phyloP scores from a whole-genome alignment of 257 asterid species.

The Striga asiatica region DNA sequence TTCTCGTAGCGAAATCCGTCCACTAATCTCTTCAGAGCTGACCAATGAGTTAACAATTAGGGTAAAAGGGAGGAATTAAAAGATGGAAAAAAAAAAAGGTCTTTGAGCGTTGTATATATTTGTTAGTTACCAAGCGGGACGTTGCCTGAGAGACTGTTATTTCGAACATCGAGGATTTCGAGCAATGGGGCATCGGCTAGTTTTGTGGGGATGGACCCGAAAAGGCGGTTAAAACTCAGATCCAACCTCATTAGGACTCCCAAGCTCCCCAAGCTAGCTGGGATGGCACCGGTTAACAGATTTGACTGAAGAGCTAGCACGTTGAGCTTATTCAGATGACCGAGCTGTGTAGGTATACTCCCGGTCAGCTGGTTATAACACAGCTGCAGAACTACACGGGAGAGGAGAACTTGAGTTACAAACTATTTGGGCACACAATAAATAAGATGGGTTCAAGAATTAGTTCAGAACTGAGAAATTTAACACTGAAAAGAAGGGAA shows the following conservation, averaged over 20 bases:
- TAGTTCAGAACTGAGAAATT: too few relatives aligned
- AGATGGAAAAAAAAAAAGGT: neutral
- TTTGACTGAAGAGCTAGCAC: conserved; percentile 77
- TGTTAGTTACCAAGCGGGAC: conserved; percentile 69
- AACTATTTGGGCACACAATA: neutral
- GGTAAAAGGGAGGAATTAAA: neutral
- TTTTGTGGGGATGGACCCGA: conserved; percentile 77
- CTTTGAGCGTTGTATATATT: neutral
- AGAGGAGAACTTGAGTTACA: neutral
- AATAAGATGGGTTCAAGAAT: too few relatives aligned
- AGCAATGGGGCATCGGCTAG: conserved; percentile 80
- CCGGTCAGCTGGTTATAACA: conserved; percentile 75
- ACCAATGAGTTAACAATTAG: too few relatives aligned
- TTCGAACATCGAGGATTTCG: conserved; percentile 60
- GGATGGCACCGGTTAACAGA: conserved; percentile 76
- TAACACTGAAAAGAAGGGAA: neutral
- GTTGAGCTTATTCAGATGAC: conserved; percentile 49
- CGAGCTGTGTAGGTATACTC: conserved; percentile 70
- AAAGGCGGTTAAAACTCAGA: conserved; percentile 61
- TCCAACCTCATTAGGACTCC: conserved; percentile 54
- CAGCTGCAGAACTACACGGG: conserved; percentile 73
- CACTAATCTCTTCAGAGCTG: conserved; percentile 69
- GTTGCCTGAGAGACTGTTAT: conserved; percentile 78
- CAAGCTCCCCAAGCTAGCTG: conserved; percentile 85
- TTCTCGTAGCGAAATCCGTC: conserved; percentile 63